phyloP scores from a whole-genome alignment of 2,329 filamentous ascomycete genomes.

The Nemania sp. region DNA sequence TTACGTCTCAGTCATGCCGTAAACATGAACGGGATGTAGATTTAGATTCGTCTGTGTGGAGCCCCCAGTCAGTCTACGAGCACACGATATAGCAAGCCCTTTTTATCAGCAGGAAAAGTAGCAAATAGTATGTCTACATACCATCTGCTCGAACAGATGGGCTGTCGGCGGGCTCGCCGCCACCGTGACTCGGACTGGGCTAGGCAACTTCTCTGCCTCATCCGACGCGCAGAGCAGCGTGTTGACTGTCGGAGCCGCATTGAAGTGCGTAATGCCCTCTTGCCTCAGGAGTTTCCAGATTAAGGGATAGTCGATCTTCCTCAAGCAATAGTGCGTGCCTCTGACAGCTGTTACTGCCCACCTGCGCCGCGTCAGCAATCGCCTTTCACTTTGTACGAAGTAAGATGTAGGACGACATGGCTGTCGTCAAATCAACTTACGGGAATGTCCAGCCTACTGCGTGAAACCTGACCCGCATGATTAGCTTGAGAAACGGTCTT shows the following conservation, averaged over 20 bases:
- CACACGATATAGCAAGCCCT: background rate
- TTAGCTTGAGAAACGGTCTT: background rate
- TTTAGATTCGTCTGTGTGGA: conserved; percentile 60
- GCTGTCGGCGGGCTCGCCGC: conserved; percentile 89
- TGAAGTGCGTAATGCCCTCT: conserved; percentile 90
- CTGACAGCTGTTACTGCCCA: conserved; percentile 92
- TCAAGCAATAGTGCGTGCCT: conserved; percentile 91
- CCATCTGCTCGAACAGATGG: conserved; percentile 93
- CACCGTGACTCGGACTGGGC: conserved; percentile 83
- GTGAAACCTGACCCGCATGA: conserved; percentile 55
- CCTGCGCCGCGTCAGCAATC: conserved; percentile 19
- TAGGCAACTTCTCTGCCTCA: conserved; percentile 70
- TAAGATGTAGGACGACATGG: background rate
- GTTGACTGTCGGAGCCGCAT: conserved; percentile 94
- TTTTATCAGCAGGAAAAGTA: background rate
- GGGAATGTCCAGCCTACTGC: conserved; percentile 83
- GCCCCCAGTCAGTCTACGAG: background rate
- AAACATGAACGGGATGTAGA: conserved; percentile 88
- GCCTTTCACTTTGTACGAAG: background rate
- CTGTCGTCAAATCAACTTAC: conserved; percentile 28
- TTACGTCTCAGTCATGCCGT: conserved; percentile 84
- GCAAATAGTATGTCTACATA: conserved; percentile 35
- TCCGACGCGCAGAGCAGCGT: conserved; percentile 83
- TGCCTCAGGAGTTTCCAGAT: conserved; percentile 90
- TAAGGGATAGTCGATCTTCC: conserved; percentile 91